A percentile compares a stretch with the other conserved stretches of the same genome.
Conservation (phyloP, 2,329 filamentous ascomycete species). For the Aureobasidium lini region DNA sequence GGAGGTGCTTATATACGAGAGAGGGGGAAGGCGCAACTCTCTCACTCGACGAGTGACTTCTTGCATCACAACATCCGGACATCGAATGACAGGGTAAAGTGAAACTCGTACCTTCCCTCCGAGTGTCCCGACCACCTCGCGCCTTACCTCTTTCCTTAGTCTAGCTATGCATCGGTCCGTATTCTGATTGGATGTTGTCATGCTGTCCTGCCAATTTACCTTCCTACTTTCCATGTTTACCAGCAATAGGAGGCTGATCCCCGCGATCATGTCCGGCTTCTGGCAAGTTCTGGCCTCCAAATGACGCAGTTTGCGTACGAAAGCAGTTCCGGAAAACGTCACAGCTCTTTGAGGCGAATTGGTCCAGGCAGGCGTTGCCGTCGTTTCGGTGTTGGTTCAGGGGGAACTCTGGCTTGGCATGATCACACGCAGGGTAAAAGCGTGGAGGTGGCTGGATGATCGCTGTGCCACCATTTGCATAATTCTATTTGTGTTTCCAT, state of each 20-base stretch:
- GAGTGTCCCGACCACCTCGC: background rate
- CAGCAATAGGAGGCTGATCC: constrained; percentile 6
- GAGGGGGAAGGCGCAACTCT: background rate
- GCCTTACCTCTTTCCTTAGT: background rate
- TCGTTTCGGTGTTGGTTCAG: background rate
- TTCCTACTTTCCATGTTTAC: constrained; percentile 8
- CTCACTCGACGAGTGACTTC: background rate
- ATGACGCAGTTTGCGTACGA: constrained; percentile 5
- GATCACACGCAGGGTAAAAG: background rate
- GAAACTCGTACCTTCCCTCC: background rate
- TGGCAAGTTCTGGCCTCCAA: background rate
- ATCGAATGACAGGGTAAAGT: background rate
- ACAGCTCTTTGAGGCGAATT: background rate
- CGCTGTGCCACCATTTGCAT: background rate
- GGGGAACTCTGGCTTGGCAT: background rate
- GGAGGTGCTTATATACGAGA: background rate
- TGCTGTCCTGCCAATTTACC: background rate
- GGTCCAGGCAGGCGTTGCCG: background rate
- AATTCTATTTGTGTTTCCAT: background rate
- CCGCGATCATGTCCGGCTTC: background rate
- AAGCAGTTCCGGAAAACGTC: background rate
- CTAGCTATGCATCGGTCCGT: background rate
- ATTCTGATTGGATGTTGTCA: background rate
- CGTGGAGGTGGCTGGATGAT: background rate
- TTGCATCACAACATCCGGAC: constrained; percentile 3